These are phyloP conservation scores for Phycomyces blakesleeanus DNA, from an alignment of 192 early-diverging fungal species.

Conservation along the genomic window DNA sequence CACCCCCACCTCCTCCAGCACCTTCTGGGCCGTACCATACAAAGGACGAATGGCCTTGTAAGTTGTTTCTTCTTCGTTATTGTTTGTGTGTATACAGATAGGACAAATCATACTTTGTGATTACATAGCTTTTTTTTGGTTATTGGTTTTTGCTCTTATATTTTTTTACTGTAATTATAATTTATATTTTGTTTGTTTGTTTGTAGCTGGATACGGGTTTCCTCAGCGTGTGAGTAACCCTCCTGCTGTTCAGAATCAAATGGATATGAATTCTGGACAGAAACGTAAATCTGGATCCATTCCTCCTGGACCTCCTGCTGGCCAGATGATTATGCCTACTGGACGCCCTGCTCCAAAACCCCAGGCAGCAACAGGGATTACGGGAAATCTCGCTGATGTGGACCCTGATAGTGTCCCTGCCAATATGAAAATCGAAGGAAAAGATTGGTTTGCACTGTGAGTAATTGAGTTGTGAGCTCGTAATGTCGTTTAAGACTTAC, in stretches of 20 bases:
- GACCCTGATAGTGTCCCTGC: constrained; percentile 75
- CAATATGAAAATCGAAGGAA: constrained; percentile 72
- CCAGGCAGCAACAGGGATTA: background rate
- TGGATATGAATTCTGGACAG: background rate
- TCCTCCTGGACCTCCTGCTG: background rate
- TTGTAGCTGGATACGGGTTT: background rate
- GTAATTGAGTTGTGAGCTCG: too few relatives aligned
- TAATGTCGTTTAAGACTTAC: too few relatives aligned
- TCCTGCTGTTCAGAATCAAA: background rate
- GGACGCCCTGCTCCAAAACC: background rate
- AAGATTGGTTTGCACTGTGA: constrained; percentile 87
- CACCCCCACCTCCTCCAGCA: background rate
- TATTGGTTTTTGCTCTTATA: too few relatives aligned
- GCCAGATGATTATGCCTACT: constrained; percentile 6
- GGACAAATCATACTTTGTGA: too few relatives aligned
- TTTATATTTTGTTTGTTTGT: too few relatives aligned
- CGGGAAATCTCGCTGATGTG: constrained; percentile 59
- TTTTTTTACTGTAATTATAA: too few relatives aligned
- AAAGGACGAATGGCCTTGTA: background rate
- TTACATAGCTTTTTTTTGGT: too few relatives aligned
- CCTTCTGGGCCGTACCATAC: background rate
- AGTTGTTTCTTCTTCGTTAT: too few relatives aligned
- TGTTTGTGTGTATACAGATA: too few relatives aligned
- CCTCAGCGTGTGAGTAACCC: background rate
- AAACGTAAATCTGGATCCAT: constrained; percentile 19